Evolutionary conservation across 306 rosid species (phyloP).

Genomic region (Lithocarpus polystachyus): DNA sequence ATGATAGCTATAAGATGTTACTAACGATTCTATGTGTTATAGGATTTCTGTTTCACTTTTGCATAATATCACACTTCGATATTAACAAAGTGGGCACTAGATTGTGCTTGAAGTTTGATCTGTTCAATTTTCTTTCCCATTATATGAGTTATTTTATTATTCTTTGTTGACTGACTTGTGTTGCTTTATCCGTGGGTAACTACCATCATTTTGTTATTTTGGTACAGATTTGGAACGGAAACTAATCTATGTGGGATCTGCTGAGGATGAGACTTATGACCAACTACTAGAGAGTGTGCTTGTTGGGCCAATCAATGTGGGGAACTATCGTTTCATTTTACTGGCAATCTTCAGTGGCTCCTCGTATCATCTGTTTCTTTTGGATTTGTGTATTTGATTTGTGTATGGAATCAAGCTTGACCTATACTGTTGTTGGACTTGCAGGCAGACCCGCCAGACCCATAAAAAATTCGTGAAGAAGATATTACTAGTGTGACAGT

Average conservation of each 20-base stretch:
- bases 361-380: background rate
- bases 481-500: slow-evolving; percentile 89
- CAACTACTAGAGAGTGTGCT: slow-evolving; percentile 88
- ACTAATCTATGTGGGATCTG: slow-evolving; percentile 89
- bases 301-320: slow-evolving; percentile 92
- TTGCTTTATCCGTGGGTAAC: background rate
- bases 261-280: slow-evolving; percentile 91
- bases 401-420: background rate
- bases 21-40: background rate
- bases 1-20: background rate
- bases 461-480: slow-evolving; percentile 88
- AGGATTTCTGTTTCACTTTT: background rate
- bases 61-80: background rate
- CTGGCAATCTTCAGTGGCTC: slow-evolving; percentile 46
- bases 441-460: slow-evolving; percentile 95
- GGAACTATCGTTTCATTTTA: slow-evolving; percentile 81
- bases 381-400: background rate
- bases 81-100: background rate
- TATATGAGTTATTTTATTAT: background rate
- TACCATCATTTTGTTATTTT: slow-evolving; percentile 1
- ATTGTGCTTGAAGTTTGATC: background rate
- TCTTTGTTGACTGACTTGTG: background rate
- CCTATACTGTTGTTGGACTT: background rate
- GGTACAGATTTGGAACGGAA: slow-evolving; percentile 87
- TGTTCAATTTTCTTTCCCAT: background rate